phyloP scores from a whole-genome alignment of 2,329 filamentous ascomycete genomes.

The Coleophoma eucalyptorum region DNA sequence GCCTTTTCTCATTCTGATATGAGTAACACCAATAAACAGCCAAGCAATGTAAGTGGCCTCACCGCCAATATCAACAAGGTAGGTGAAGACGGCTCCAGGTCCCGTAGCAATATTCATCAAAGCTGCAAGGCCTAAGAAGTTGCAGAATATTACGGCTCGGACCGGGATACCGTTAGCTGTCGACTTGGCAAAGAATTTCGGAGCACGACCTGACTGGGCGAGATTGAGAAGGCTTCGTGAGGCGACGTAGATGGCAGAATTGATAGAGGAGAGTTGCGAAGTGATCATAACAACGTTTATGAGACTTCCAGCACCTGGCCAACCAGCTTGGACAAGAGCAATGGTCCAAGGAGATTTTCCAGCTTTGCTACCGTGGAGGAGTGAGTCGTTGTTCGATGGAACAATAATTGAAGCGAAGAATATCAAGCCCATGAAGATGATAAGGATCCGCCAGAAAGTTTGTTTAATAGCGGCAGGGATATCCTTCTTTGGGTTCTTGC shows the following conservation, averaged over 20 bases:
- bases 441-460: conserved; percentile 58
- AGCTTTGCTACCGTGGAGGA: conserved; percentile 29
- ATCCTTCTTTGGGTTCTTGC: conserved; percentile 51
- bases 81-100: conserved; percentile 49
- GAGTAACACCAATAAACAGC: conserved; percentile 34
- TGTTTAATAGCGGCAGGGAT: conserved; percentile 54
- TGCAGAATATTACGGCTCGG: conserved; percentile 50
- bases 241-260: conserved; percentile 27
- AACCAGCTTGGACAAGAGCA: conserved; percentile 25
- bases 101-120: conserved; percentile 54
- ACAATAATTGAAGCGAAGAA: conserved; percentile 23
- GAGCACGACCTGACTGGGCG: conserved; percentile 41
- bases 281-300: conserved; percentile 32
- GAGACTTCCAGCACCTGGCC: conserved; percentile 22
- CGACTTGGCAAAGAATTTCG: conserved; percentile 39
- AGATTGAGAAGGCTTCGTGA: conserved; percentile 27
- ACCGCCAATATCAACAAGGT: conserved; percentile 48
- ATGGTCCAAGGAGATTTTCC: conserved; percentile 28
- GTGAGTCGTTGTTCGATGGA: conserved; percentile 27
- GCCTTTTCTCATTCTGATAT: conserved; percentile 36
- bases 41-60: conserved; percentile 32
- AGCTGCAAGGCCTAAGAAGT: conserved; percentile 51
- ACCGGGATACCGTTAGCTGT: conserved; percentile 51
- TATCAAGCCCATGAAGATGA: conserved; percentile 43
- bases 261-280: conserved; percentile 29